Conservation (phyloP, 2,329 filamentous ascomycete species). For the Ilyonectria destructans region DNA sequence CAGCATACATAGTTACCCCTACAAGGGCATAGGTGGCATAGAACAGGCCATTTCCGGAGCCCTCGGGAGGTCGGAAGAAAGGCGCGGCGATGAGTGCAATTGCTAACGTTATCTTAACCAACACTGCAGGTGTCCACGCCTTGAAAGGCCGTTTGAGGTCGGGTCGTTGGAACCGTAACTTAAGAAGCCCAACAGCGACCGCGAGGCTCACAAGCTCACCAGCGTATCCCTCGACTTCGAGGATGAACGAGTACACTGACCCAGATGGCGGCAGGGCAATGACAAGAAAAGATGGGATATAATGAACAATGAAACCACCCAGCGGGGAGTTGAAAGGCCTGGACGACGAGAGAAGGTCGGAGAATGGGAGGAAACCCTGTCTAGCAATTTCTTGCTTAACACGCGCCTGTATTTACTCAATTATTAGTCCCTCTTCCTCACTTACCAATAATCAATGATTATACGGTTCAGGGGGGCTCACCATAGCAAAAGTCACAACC, state of each 20-base stretch:
- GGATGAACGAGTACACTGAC: slow-evolving; percentile 81
- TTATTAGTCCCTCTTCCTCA: not conserved
- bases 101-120: slow-evolving; percentile 69
- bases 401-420: slow-evolving; percentile 66
- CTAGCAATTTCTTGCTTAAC: slow-evolving; percentile 82
- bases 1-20: slow-evolving; percentile 67
- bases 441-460: not conserved
- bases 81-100: slow-evolving; percentile 72
- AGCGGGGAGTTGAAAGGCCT: slow-evolving; percentile 78
- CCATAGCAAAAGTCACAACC: slow-evolving; percentile 79
- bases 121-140: slow-evolving; percentile 74
- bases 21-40: slow-evolving; percentile 71
- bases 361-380: slow-evolving; percentile 79
- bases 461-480: slow-evolving; percentile 55
- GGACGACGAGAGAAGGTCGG: slow-evolving; percentile 73
- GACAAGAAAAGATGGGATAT: slow-evolving; percentile 77
- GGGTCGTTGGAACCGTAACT: slow-evolving; percentile 73
- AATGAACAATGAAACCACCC: slow-evolving; percentile 79
- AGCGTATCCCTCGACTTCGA: slow-evolving; percentile 81
- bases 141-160: slow-evolving; percentile 76
- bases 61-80: slow-evolving; percentile 72
- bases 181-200: slow-evolving; percentile 71
- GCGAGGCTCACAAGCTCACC: slow-evolving; percentile 74
- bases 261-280: slow-evolving; percentile 76
- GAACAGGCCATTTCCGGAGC: slow-evolving; percentile 62